Evolutionary conservation across 148 eudicot species (phyloP).

Genomic region (Cornus florida): DNA sequence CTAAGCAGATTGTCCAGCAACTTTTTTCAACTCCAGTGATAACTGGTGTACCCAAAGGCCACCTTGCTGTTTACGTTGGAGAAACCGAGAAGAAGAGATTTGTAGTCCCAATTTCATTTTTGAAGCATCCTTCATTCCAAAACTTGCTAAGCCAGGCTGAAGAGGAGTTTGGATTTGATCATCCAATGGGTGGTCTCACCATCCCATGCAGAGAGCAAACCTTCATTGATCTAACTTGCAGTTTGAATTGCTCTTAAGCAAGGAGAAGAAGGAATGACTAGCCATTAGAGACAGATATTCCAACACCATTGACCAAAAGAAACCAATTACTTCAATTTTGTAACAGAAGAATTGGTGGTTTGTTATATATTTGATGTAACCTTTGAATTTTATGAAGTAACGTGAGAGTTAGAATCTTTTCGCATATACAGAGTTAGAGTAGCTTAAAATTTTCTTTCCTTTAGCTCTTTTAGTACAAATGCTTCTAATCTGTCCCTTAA

Average conservation of each 20-base stretch:
- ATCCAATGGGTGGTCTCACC: neutral
- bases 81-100: neutral
- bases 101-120: neutral
- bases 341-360: neutral
- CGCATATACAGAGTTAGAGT: neutral
- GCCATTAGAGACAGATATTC: neutral
- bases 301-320: neutral
- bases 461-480: neutral
- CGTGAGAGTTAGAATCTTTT: neutral
- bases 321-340: neutral
- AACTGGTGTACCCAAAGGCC: neutral
- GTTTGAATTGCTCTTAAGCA: constrained; percentile 5
- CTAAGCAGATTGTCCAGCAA: neutral
- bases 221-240: neutral
- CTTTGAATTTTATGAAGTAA: too few species aligned
- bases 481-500: neutral
- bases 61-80: neutral
- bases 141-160: neutral
- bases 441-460: neutral
- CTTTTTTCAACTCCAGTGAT: neutral
- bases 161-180: neutral
- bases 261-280: neutral
- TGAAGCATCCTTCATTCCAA: neutral
- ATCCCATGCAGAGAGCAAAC: neutral
- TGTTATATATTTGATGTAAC: neutral